Evolutionary conservation across 1,284 basidiomycete species (phyloP), one percentile per base, ranked within the genome.

Genomic region (Boletellus deceptivus): DNA sequence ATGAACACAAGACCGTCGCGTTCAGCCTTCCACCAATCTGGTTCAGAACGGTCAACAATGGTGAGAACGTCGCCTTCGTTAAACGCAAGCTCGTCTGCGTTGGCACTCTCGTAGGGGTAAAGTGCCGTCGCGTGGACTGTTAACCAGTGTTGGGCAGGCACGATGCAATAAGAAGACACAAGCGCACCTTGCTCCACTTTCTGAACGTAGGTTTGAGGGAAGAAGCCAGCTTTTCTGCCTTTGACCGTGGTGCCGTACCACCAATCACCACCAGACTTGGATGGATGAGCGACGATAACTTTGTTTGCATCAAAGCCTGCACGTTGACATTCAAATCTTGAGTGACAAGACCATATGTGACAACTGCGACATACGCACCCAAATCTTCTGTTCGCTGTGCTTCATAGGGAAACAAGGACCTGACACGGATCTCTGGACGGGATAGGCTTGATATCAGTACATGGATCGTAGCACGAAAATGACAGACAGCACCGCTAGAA

Each of bases 1-100:
- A 94, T 84, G 72, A 89, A 89, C 52, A 95, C 83, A 53, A 84
- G 71, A 33, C 93, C 93, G 50, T 80, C 81, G 65, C 82, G 80
- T 72, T 95, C 93, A 33, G 86, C 87, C 74, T 94, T 96, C 90
- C 91, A 97, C 94, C 94, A 98, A 64, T 92, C 90, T 45, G 75
- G 75, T 59, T 95, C 93, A 52, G 77, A 79, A 48, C 74, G 79
- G 65, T 97, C 94, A 49, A 97, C 79, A 55, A 98, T 84, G 10
- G 75, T 74, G 44, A 97, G 71, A 36, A 71, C 65, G 52, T 94
- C 89, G 53, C 89, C 92, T 71, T 92, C 91, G 10, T 71, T 71
- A 63, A 97, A 91, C 0, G 89, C 77, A 22, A 94, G 75, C 67
- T 97, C 93, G 59, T 97, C 93, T 14, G 80, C 61, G 53, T 82